phyloP scores from a whole-genome alignment of 768 basidiomycete species.

The Phylloporus rhodoxanthus region DNA sequence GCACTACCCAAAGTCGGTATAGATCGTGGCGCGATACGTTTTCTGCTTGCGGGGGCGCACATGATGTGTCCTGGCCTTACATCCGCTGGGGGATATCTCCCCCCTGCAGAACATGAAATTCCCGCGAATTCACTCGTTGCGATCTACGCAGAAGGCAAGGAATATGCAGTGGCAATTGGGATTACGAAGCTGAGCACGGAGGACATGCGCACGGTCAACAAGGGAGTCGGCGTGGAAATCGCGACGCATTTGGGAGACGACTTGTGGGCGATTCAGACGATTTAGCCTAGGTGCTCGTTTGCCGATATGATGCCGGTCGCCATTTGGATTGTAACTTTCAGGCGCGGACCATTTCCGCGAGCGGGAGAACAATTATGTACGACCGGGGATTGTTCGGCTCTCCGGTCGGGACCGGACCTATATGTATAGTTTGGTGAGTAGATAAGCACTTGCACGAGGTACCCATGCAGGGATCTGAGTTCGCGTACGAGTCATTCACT shows the following conservation, averaged over 20 bases:
- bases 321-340: background rate
- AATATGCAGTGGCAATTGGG: conserved; percentile 84
- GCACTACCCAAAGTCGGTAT: conserved; percentile 83
- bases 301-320: background rate
- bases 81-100: conserved; percentile 84
- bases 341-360: conserved; percentile 15
- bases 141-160: conserved; percentile 93
- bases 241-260: conserved; percentile 86
- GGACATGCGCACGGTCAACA: conserved; percentile 86
- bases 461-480: conserved; percentile 7
- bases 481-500: conserved; percentile 46
- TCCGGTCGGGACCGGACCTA: background rate
- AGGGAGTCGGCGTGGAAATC: conserved; percentile 85
- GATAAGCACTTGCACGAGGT: background rate
- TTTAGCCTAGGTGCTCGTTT: conserved; percentile 36
- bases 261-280: conserved; percentile 63
- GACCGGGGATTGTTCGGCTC: background rate
- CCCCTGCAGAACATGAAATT: conserved; percentile 62
- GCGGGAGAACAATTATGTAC: background rate
- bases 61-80: conserved; percentile 99
- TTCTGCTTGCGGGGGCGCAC: conserved; percentile 86
- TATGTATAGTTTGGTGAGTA: background rate
- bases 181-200: conserved; percentile 77
- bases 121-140: conserved; percentile 77
- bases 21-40: conserved; percentile 97